A percentile compares a stretch with the other conserved stretches of the same genome.
phyloP scores from a whole-genome alignment of 352 stramenopile species.

The Poterioochromonas sp. region DNA sequence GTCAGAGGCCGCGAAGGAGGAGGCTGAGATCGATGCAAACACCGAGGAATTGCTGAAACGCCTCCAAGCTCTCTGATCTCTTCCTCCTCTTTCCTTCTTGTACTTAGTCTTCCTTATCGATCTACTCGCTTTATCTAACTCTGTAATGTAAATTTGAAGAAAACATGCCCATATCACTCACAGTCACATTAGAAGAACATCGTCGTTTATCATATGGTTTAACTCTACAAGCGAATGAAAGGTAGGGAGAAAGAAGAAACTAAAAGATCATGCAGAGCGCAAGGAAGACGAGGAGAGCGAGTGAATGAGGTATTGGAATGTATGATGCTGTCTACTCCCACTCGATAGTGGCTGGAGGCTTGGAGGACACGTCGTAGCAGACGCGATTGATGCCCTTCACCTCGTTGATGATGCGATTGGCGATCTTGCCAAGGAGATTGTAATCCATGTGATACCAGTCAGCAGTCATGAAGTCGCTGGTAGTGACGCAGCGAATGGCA shows the following conservation, averaged over 20 bases:
- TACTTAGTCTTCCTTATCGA: too few relatives aligned
- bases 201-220: too few relatives aligned
- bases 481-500: conserved; percentile 90
- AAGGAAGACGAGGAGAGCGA: too few relatives aligned
- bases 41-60: neutral
- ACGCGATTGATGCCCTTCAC: conserved; percentile 94
- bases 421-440: conserved; percentile 87
- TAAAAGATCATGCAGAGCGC: too few relatives aligned
- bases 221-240: too few relatives aligned
- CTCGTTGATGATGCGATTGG: conserved; percentile 97
- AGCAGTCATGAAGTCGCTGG: conserved; percentile 99
- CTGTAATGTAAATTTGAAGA: too few relatives aligned
- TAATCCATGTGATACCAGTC: conserved; percentile 99
- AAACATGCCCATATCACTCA: too few relatives aligned
- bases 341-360: conserved; percentile 98
- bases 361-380: conserved; percentile 99
- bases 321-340: conserved; percentile 78
- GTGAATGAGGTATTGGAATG: neutral
- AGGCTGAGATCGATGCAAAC: neutral
- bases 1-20: neutral
- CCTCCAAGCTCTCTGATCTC: conserved; percentile 17
- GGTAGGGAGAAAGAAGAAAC: too few relatives aligned
- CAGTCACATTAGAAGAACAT: too few relatives aligned
- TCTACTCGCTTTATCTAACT: too few relatives aligned
- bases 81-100: too few relatives aligned